phyloP scores from a whole-genome alignment of 2,329 filamentous ascomycete genomes.

The Fusarium nisikadoi region DNA sequence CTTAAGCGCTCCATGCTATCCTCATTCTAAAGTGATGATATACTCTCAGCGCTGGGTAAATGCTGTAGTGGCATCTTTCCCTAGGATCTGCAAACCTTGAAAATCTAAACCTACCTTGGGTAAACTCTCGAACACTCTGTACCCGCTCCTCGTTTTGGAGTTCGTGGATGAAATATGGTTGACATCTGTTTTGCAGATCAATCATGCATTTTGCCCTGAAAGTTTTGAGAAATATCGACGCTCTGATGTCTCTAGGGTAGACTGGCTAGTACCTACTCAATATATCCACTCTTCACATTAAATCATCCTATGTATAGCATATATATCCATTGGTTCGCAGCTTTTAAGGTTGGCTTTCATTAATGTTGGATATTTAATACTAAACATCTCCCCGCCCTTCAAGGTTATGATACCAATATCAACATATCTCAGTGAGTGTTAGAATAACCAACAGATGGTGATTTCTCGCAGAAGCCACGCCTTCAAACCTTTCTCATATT shows the following conservation, averaged over 20 bases:
- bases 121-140: background rate
- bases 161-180: background rate
- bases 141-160: background rate
- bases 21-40: background rate
- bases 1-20: too few species aligned
- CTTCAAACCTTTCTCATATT: too few species aligned
- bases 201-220: background rate
- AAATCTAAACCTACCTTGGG: background rate
- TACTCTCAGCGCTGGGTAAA: background rate
- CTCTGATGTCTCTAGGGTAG: background rate
- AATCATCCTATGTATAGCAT: background rate
- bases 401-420: background rate
- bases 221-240: background rate
- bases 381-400: background rate
- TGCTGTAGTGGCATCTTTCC: background rate
- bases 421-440: background rate
- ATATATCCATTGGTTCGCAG: background rate
- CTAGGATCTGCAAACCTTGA: background rate
- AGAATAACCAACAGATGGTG: too few species aligned
- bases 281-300: background rate
- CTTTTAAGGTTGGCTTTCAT: background rate
- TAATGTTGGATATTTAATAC: background rate
- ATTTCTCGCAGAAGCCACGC: background rate
- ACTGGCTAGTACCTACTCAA: background rate
- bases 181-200: background rate